phyloP scores from a whole-genome alignment of 169 alveolate genomes.

The Amoebophrya sp. region DNA sequence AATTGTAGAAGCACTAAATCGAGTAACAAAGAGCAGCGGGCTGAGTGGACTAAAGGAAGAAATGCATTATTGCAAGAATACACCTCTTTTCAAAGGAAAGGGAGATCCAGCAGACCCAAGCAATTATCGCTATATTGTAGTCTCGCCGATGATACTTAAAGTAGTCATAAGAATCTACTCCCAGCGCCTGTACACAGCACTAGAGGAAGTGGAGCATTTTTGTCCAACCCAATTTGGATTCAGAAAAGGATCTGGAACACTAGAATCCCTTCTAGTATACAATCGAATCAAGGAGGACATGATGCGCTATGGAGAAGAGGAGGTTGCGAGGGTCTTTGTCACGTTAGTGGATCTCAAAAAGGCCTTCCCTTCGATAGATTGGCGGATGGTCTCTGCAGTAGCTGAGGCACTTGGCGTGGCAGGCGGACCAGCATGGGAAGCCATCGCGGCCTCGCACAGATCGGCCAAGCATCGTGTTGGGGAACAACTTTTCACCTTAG shows the following conservation, averaged over 20 bases:
- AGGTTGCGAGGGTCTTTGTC: neutral
- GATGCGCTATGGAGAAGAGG: neutral
- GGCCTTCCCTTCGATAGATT: neutral
- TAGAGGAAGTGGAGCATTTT: neutral
- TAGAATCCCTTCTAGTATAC: neutral
- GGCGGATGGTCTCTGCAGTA: neutral
- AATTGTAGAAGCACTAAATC: neutral
- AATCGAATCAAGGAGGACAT: neutral
- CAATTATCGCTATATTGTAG: neutral
- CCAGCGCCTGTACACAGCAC: neutral
- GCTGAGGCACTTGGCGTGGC: neutral
- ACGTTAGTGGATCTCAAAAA: neutral
- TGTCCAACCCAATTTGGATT: neutral
- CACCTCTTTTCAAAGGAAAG: neutral
- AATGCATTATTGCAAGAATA: neutral
- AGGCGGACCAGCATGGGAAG: neutral
- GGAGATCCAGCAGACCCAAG: neutral
- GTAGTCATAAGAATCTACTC: neutral
- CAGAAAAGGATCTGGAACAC: neutral
- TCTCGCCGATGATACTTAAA: neutral
- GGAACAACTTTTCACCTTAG: neutral
- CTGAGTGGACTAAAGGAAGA: neutral
- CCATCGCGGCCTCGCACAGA: neutral
- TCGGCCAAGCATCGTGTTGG: neutral
- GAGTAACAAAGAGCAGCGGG: neutral